Conservation (phyloP, 2,329 filamentous ascomycete genomes). For the Alternaria infectoria region DNA sequence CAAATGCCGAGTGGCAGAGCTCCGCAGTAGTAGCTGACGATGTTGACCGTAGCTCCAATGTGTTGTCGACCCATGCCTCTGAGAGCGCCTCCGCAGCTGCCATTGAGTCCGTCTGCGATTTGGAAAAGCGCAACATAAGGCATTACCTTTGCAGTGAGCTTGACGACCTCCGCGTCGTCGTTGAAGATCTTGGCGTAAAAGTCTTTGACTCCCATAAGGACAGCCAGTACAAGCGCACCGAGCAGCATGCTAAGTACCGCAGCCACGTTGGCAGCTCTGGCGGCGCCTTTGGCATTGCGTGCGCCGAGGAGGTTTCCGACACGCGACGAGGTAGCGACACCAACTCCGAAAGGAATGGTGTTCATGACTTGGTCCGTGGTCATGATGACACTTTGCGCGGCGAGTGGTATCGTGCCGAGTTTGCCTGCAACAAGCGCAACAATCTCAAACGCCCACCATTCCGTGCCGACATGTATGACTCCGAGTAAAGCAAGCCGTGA, state of each 20-base stretch:
- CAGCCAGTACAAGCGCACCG: constrained; percentile 69
- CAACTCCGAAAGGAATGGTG: constrained; percentile 85
- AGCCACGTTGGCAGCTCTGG: constrained; percentile 75
- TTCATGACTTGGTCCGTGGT: constrained; percentile 84
- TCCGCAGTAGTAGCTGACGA: constrained; percentile 82
- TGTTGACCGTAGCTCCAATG: constrained; percentile 81
- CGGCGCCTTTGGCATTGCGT: constrained; percentile 68
- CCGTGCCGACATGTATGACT: constrained; percentile 82
- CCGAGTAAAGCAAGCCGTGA: constrained; percentile 76
- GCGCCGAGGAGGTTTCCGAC: constrained; percentile 82
- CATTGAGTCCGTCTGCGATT: constrained; percentile 86
- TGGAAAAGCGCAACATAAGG: constrained; percentile 89
- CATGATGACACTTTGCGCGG: constrained; percentile 89
- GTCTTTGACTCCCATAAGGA: constrained; percentile 73
- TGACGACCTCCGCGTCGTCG: constrained; percentile 73
- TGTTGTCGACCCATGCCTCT: constrained; percentile 87
- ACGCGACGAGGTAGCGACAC: constrained; percentile 78
- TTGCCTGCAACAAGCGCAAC: constrained; percentile 82
- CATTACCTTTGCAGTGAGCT: constrained; percentile 76
- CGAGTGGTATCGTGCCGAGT: constrained; percentile 77
- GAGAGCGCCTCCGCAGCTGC: constrained; percentile 80
- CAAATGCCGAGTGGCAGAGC: constrained; percentile 82
- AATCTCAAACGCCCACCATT: constrained; percentile 96
- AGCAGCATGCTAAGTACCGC: constrained; percentile 74
- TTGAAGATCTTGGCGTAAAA: constrained; percentile 83